A percentile compares a stretch with the other conserved stretches of the same genome.
Conservation (phyloP, 2,329 filamentous ascomycete species). For the Sarocladium strictum region DNA sequence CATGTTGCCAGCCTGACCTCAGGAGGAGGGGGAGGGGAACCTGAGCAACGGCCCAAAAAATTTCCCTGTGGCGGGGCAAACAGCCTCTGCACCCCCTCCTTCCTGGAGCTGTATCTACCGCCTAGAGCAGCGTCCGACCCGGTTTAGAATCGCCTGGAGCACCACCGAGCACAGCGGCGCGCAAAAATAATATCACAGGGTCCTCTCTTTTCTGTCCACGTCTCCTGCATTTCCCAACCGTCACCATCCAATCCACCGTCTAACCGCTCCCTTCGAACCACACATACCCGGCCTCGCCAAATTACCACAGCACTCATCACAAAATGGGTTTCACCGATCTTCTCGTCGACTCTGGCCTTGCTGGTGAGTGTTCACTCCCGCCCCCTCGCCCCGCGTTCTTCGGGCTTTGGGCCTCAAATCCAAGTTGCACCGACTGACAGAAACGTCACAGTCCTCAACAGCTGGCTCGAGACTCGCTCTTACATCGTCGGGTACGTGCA, state of each 20-base stretch:
- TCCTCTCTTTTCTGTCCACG: not conserved
- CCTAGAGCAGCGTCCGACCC: not conserved
- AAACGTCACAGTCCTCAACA: constrained; percentile 56
- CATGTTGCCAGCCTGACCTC: not conserved
- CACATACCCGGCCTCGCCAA: constrained; percentile 4
- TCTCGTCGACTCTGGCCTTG: constrained; percentile 52
- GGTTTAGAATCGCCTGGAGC: constrained; percentile 1
- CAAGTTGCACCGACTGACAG: constrained; percentile 26
- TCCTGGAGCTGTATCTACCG: not conserved
- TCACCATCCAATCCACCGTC: not conserved
- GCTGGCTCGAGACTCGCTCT: constrained; percentile 67
- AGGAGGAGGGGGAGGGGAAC: not conserved
- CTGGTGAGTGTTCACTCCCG: constrained; percentile 25
- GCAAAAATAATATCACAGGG: constrained; percentile 7
- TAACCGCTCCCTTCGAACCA: not conserved
- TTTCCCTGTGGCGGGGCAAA: constrained; percentile 8
- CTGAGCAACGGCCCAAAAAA: not conserved
- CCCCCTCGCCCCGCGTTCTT: constrained; percentile 16
- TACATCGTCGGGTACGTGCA: constrained; percentile 75
- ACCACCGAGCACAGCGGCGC: not conserved
- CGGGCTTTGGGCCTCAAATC: constrained; percentile 11
- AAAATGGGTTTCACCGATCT: constrained; percentile 68
- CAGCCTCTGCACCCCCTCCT: not conserved
- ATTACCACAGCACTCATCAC: constrained; percentile 16
- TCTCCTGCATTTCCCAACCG: not conserved